Evolutionary conservation across 164 flowering plant genomes (phyloP).

Genomic region (Chloranthus sessilifolius): DNA sequence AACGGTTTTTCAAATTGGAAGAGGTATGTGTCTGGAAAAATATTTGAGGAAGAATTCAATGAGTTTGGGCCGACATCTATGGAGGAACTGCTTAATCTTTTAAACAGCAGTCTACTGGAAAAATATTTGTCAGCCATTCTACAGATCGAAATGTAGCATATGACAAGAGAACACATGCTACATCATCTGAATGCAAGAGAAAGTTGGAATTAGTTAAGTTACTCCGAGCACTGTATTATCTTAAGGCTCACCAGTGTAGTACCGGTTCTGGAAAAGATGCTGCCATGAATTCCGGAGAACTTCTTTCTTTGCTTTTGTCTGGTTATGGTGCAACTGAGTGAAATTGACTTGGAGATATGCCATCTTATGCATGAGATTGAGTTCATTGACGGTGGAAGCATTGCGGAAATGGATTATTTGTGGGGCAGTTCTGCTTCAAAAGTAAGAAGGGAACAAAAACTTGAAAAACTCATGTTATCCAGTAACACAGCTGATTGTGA

Average conservation of each 20-base stretch:
- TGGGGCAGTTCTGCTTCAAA: slow-evolving; percentile 76
- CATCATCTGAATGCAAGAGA: slow-evolving; percentile 17
- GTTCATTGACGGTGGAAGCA: slow-evolving; percentile 21
- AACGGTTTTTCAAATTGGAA: slow-evolving; percentile 63
- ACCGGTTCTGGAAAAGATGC: slow-evolving; percentile 29
- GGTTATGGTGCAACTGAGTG: slow-evolving; percentile 83
- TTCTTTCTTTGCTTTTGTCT: slow-evolving; percentile 60
- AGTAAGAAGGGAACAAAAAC: slow-evolving; percentile 35
- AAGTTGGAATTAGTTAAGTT: slow-evolving; percentile 70
- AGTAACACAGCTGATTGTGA: slow-evolving; percentile 24
- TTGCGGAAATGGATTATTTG: slow-evolving; percentile 64
- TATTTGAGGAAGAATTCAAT: slow-evolving; percentile 44
- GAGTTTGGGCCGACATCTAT: slow-evolving; percentile 35
- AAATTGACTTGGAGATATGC: slow-evolving; percentile 69
- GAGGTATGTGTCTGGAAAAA: slow-evolving; percentile 37
- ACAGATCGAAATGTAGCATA: slow-evolving; percentile 15
- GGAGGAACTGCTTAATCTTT: slow-evolving; percentile 38
- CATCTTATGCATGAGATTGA: slow-evolving; percentile 55
- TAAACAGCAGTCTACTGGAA: slow-evolving; percentile 54
- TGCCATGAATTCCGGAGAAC: slow-evolving; percentile 48
- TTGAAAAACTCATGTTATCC: slow-evolving; percentile 30
- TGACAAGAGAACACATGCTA: slow-evolving; percentile 11
- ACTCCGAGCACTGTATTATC: slow-evolving; percentile 47
- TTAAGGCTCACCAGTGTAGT: slow-evolving; percentile 16
- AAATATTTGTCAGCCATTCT: slow-evolving; percentile 29